Conservation (phyloP, 352 stramenopile species). For the Globisporangium camurandrum region DNA sequence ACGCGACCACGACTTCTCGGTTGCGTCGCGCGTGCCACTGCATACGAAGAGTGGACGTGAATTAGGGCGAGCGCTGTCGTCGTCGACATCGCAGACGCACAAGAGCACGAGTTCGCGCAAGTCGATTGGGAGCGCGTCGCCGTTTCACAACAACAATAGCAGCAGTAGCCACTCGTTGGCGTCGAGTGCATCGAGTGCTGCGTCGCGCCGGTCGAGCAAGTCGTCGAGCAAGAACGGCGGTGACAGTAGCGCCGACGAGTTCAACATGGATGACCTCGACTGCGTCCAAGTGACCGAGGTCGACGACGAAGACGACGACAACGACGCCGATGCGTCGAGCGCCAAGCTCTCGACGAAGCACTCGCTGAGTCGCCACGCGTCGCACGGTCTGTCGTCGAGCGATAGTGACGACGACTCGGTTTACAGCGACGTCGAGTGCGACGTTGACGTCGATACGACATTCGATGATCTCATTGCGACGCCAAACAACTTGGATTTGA, state of each 20-base stretch:
- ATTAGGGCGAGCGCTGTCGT: conserved; percentile 37
- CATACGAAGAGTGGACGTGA: conserved; percentile 61
- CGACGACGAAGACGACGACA: conserved; percentile 65
- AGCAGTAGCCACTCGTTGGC: conserved; percentile 32
- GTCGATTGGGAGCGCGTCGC: conserved; percentile 37
- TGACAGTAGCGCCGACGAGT: conserved; percentile 33
- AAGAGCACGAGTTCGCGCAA: conserved; percentile 48
- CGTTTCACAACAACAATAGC: conserved; percentile 25
- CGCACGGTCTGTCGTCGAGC: conserved; percentile 10
- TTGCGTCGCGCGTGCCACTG: conserved; percentile 67
- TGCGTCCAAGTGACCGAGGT: conserved; percentile 71
- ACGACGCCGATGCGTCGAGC: conserved; percentile 18
- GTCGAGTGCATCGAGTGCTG: conserved; percentile 25
- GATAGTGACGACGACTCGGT: conserved; percentile 55
- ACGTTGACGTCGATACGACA: conserved; percentile 84
- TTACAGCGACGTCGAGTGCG: conserved; percentile 77
- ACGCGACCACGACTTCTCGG: conserved; percentile 78
- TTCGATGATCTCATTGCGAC: conserved; percentile 78
- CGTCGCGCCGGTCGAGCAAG: conserved; percentile 24
- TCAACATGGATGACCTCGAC: conserved; percentile 72
- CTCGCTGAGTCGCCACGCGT: conserved; percentile 23
- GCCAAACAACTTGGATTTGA: conserved; percentile 43
- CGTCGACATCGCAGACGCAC: conserved; percentile 30
- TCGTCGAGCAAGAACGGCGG: too few relatives aligned
- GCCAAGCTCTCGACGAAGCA: conserved; percentile 13